Conservation (phyloP, 257 asterid species). For the Ajuga chamaepitys region DNA sequence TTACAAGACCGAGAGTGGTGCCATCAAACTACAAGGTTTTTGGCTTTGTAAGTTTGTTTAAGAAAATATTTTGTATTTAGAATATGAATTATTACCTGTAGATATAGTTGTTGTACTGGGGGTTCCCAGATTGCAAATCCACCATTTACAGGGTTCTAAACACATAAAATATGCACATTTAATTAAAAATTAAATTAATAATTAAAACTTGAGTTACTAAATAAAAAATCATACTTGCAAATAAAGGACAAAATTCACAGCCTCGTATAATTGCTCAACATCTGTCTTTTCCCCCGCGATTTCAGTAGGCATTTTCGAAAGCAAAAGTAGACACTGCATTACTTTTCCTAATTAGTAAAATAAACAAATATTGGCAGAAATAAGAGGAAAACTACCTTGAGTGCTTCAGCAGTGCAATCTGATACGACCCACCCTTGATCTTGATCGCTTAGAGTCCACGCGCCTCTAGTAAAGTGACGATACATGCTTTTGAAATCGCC, state of each 20-base stretch:
- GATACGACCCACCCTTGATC: constrained; percentile 84
- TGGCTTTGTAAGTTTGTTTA: no score
- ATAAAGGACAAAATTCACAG: constrained; percentile 40
- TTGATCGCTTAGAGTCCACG: constrained; percentile 83
- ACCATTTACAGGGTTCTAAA: constrained; percentile 43
- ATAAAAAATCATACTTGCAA: constrained; percentile 24
- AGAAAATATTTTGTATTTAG: background rate
- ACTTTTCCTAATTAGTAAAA: background rate
- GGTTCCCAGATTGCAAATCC: constrained; percentile 68
- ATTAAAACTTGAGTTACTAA: background rate
- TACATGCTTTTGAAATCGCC: constrained; percentile 63
- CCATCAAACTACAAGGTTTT: no score
- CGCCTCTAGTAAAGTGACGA: constrained; percentile 68
- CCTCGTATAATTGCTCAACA: constrained; percentile 39
- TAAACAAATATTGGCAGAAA: no score
- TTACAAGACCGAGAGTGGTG: no score
- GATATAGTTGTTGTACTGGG: constrained; percentile 54
- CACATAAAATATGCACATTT: no score
- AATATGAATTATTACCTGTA: constrained; percentile 31
- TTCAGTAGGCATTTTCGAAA: constrained; percentile 45
- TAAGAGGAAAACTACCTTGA: constrained; percentile 32
- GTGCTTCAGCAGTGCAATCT: constrained; percentile 66
- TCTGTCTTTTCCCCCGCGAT: constrained; percentile 34
- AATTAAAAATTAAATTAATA: no score
- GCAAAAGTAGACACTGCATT: constrained; percentile 42